Conservation (phyloP, 176 grass and related monocot species). For the Aegilops bicornis region DNA sequence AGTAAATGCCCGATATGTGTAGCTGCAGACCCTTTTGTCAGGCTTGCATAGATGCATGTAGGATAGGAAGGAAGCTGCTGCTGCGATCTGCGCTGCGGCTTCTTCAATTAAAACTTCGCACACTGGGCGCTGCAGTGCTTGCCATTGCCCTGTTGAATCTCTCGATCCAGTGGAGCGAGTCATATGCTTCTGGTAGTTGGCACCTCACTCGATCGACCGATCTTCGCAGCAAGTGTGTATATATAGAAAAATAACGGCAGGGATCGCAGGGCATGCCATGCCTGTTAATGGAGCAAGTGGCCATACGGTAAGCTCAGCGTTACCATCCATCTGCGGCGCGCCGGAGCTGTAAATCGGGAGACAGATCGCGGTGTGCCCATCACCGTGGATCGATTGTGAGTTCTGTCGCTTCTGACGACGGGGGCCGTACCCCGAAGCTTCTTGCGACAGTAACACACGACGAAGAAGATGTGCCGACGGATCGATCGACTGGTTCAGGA, state of each 20-base stretch:
- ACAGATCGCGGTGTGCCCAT: conserved; percentile 22
- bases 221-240: neutral
- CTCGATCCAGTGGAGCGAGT: neutral
- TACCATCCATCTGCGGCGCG: neutral
- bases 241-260: neutral
- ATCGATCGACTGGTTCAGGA: neutral
- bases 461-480: neutral
- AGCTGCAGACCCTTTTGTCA: conserved; percentile 38
- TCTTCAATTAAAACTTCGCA: conserved; percentile 5
- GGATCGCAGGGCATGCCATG: neutral
- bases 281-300: neutral
- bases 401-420: neutral
- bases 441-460: neutral
- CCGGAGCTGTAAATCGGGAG: neutral
- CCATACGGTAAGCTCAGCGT: neutral
- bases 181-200: neutral
- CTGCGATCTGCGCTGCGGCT: neutral
- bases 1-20: conserved; percentile 28
- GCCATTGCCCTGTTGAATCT: neutral
- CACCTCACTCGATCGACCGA: neutral
- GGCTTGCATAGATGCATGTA: conserved; percentile 14
- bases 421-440: conserved; percentile 20
- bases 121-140: neutral
- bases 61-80: conserved; percentile 1
- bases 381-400: neutral